Conservation (phyloP, 1,284 basidiomycete genomes). For the Sporisorium iseilematis-ciliati region DNA sequence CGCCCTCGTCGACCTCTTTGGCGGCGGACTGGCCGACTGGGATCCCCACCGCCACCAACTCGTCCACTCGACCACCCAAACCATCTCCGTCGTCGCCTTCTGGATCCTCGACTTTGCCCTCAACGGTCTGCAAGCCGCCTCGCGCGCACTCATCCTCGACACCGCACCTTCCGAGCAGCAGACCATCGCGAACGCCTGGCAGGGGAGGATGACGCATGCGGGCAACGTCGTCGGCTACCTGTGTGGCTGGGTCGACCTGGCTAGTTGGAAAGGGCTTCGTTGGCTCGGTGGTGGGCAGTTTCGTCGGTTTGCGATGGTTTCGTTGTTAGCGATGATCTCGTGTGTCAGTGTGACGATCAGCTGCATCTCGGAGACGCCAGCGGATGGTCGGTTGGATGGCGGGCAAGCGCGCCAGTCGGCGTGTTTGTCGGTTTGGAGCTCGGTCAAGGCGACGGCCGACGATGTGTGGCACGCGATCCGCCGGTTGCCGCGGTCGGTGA, state of each 20-base stretch:
- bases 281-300: conserved; percentile 94
- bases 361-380: conserved; percentile 74
- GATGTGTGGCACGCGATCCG: conserved; percentile 58
- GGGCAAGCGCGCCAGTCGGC: not conserved
- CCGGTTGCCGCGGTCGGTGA: conserved; percentile 63
- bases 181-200: conserved; percentile 96
- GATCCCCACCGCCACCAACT: conserved; percentile 77
- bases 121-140: conserved; percentile 88
- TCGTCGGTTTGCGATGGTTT: conserved; percentile 91
- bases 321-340: conserved; percentile 80
- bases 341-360: conserved; percentile 90
- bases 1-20: conserved; percentile 82
- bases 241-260: conserved; percentile 85
- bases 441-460: conserved; percentile 17
- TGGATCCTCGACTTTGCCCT: conserved; percentile 94
- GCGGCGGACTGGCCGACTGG: conserved; percentile 86
- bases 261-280: conserved; percentile 78
- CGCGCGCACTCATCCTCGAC: conserved; percentile 91
- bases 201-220: conserved; percentile 75
- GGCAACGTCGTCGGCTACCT: conserved; percentile 66
- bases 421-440: conserved; percentile 13
- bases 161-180: conserved; percentile 87
- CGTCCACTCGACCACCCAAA: conserved; percentile 43
- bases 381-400: conserved; percentile 4
- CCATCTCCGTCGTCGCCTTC: conserved; percentile 87